phyloP scores from a whole-genome alignment of 306 rosid genomes.

The Crotalaria pallida region DNA sequence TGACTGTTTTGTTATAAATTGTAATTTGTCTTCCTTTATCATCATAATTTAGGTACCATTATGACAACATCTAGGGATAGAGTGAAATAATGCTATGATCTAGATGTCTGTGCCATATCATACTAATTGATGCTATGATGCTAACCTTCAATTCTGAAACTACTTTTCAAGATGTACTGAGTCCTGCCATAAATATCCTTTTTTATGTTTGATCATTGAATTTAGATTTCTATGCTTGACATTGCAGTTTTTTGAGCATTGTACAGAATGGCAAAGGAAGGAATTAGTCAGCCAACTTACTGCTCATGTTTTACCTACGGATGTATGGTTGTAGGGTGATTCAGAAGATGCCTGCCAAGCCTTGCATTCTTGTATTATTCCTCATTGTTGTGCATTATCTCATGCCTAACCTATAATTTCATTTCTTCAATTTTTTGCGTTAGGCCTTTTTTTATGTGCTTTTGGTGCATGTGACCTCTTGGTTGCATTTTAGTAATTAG shows the following conservation, averaged over 20 bases:
- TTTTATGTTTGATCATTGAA: constrained; percentile 12
- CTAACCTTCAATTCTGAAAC: too few species aligned
- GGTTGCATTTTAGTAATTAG: background rate
- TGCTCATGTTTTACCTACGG: constrained; percentile 89
- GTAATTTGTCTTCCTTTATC: constrained; percentile 14
- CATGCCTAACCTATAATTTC: background rate
- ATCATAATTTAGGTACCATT: constrained; percentile 61
- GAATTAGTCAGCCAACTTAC: constrained; percentile 74
- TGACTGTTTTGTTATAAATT: background rate
- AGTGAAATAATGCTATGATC: too few species aligned
- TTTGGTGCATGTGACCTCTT: background rate
- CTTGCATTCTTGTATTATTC: constrained; percentile 10
- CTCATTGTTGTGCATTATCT: background rate
- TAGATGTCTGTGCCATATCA: too few species aligned
- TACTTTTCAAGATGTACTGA: too few species aligned
- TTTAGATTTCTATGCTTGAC: constrained; percentile 18
- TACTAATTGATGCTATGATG: too few species aligned
- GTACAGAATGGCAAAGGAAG: constrained; percentile 73
- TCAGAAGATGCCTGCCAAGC: constrained; percentile 68
- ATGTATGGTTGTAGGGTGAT: constrained; percentile 99
- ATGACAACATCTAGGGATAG: constrained; percentile 94
- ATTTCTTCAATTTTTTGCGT: constrained; percentile 18
- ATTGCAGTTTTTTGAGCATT: constrained; percentile 91
- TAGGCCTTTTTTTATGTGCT: background rate
- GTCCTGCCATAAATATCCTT: background rate